Evolutionary conservation across 441 rosid genomes (phyloP).

Genomic region (Sinapis alba): DNA sequence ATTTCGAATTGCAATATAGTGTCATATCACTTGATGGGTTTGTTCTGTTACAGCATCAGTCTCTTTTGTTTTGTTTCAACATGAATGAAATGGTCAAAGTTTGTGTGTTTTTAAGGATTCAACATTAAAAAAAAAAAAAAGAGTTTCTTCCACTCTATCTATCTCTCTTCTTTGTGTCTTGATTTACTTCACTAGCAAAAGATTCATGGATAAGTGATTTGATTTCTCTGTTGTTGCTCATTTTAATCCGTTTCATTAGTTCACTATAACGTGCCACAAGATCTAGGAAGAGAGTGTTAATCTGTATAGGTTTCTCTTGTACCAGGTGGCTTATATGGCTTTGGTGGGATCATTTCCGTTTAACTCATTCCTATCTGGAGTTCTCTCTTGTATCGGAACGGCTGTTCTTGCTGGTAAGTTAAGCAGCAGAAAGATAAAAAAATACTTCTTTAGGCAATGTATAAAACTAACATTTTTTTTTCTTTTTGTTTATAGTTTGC

Average conservation of each 20-base stretch:
- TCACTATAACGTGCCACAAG: neutral
- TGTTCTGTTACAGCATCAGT: neutral
- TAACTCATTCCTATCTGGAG: constrained; percentile 92
- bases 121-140: too few species aligned
- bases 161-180: neutral
- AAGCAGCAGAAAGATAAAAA: neutral
- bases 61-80: neutral
- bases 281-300: neutral
- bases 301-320: neutral
- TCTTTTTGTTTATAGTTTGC: constrained; percentile 58
- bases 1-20: neutral
- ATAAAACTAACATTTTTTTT: constrained; percentile 11
- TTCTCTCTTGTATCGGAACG: constrained; percentile 89
- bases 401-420: constrained; percentile 94
- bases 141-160: neutral
- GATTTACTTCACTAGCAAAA: neutral
- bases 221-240: neutral
- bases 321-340: constrained; percentile 89
- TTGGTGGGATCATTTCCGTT: constrained; percentile 93
- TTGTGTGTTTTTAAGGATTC: too few species aligned
- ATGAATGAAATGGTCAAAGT: neutral
- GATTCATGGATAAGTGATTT: neutral
- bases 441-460: neutral
- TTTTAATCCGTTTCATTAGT: neutral
- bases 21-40: neutral